Evolutionary conservation across 2,329 filamentous ascomycete species (phyloP), one percentile per base, ranked within the genome.

Genomic region (Alternaria sp.): DNA sequence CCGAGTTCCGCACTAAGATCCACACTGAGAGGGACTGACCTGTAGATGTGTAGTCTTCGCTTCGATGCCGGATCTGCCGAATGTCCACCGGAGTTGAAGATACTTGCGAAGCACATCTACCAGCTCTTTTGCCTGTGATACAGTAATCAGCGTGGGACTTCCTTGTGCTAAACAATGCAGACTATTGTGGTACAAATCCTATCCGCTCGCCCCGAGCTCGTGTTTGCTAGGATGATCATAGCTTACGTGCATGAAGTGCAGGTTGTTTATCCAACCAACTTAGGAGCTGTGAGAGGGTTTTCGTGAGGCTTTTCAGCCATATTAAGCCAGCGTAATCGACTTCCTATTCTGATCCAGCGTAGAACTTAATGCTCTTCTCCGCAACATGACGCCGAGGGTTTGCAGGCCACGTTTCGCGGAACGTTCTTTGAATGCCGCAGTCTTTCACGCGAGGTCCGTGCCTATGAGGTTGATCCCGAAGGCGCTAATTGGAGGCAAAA

Each of bases 401-500:
- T 47, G 28, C 30, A 42, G 26, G 54, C 44, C 41, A 41, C 22
- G 36, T 48, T 56, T 20, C 14, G 34, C 24, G 4, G 18, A 16
- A 24, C n/a, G 6, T 39, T 30, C 20, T 26, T 46, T 24, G 11
- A n/a, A 46, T 28, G 32, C 54, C 30, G 28, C 41, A 20, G 41
- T 24, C 36, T 38, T 24, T 52, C 32, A 44, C 7, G 32, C 18
- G n/a, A 30, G 9, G 38, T 24, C 46, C 9, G 30, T n/a, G 30
- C 18, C 4, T 12, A 48, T 28, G 22, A 34, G 20, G 42, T 48
- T 32, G 38, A 26, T 44, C 4, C 46, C 52, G 41, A 41, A 14
- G 32, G 24, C 32, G 32, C 52, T 56, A 56, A 47, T 11, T 30
- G n/a, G 47, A 56, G 46, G 36, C 52, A 51, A 55, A 49, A 48